Evolutionary conservation across 2,329 filamentous ascomycete genomes (phyloP).

Genomic region (Huntiella decipiens): DNA sequence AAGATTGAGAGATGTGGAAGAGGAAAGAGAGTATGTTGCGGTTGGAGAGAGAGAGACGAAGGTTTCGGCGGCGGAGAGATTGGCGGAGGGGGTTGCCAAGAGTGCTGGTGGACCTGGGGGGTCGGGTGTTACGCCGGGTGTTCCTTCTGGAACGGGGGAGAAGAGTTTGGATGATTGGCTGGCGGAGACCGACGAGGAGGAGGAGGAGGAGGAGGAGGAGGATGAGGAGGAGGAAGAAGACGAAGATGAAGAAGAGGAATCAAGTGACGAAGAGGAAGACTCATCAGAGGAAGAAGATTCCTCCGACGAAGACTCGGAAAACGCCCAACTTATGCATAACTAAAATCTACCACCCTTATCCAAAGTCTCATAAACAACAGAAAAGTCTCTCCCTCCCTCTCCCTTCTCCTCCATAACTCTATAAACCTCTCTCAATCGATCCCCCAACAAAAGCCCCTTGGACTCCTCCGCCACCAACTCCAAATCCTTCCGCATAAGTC

Average conservation of each 20-base stretch:
- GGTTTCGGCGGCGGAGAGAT: constrained; percentile 40
- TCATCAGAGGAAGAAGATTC: constrained; percentile 27
- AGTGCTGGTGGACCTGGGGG: not conserved
- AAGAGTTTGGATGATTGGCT: constrained; percentile 92
- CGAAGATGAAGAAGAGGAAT: constrained; percentile 27
- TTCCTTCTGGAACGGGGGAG: constrained; percentile 22
- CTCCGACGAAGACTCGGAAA: constrained; percentile 27
- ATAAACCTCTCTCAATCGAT: constrained; percentile 47
- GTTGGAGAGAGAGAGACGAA: constrained; percentile 17
- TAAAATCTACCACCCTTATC: constrained; percentile 27
- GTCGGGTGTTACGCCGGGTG: not conserved
- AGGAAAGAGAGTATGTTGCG: constrained; percentile 18
- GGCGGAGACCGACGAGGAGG: constrained; percentile 48
- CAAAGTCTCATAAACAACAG: constrained; percentile 53
- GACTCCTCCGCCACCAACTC: constrained; percentile 55
- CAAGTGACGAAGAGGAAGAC: constrained; percentile 25
- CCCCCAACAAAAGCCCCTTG: constrained; percentile 45
- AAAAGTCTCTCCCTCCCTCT: constrained; percentile 58
- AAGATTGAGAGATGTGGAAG: constrained; percentile 44
- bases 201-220: constrained; percentile 35
- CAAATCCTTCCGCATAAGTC: constrained; percentile 66
- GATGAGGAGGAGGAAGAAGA: constrained; percentile 31
- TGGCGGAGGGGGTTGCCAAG: constrained; percentile 31
- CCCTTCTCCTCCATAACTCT: constrained; percentile 40
- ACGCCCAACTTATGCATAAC: constrained; percentile 24